phyloP scores from a whole-genome alignment of 106 monocot genomes.

The Acorus calamus region DNA sequence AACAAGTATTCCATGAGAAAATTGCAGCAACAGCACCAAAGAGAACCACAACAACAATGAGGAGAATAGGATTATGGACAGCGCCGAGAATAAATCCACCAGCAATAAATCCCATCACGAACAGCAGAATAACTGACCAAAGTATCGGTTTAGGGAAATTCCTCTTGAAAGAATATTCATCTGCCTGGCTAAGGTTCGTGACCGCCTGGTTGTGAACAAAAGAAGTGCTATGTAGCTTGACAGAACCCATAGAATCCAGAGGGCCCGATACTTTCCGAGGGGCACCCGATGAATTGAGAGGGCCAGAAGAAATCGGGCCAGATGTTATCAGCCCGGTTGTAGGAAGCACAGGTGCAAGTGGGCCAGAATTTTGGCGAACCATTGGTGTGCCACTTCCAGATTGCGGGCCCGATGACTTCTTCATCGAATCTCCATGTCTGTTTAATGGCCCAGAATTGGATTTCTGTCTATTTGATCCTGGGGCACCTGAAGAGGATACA shows the following conservation, averaged over 20 bases:
- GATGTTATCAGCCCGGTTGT: constrained; percentile 32
- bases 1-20: constrained; percentile 24
- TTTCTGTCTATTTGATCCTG: constrained; percentile 20
- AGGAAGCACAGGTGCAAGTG: constrained; percentile 20
- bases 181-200: constrained; percentile 24
- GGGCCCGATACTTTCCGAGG: constrained; percentile 23
- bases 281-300: constrained; percentile 21
- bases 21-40: constrained; percentile 23
- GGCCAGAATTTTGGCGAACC: constrained; percentile 29
- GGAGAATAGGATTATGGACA: constrained; percentile 23
- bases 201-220: constrained; percentile 23
- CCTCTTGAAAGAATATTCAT: constrained; percentile 29
- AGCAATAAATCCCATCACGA: constrained; percentile 25
- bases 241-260: constrained; percentile 19
- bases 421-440: constrained; percentile 21
- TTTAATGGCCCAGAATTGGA: constrained; percentile 29
- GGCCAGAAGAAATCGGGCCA: constrained; percentile 27
- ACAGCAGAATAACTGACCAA: constrained; percentile 16
- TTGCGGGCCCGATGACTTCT: constrained; percentile 27
- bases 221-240: constrained; percentile 16
- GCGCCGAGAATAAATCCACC: constrained; percentile 29
- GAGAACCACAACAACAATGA: constrained; percentile 22
- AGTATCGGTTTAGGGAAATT: constrained; percentile 13
- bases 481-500: constrained; percentile 11
- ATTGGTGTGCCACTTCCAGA: constrained; percentile 16